A percentile compares a stretch with the other conserved stretches of the same genome.
phyloP scores from a whole-genome alignment of 2,329 filamentous ascomycete species.

The Aureobasidium sp. region DNA sequence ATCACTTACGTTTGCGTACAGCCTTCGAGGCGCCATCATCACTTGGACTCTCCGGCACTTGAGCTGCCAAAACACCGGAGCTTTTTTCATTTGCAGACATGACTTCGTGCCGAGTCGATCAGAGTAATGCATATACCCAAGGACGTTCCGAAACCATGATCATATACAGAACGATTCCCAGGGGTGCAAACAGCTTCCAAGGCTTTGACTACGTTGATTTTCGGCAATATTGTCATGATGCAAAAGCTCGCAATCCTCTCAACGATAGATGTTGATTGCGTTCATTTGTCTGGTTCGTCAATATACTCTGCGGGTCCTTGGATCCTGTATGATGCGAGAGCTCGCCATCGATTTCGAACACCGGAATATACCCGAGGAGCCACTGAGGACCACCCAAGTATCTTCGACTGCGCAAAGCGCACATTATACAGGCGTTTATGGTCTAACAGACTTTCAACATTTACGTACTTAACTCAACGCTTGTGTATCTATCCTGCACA shows the following conservation, averaged over 20 bases:
- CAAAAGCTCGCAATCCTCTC: slow-evolving; percentile 1
- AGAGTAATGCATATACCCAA: not conserved
- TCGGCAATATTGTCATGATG: not conserved
- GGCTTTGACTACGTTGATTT: not conserved
- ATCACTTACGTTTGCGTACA: not conserved
- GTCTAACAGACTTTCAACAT: too few species aligned
- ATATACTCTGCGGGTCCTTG: not conserved
- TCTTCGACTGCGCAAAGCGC: too few species aligned
- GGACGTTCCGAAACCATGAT: not conserved
- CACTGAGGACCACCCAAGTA: too few species aligned
- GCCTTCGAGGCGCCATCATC: not conserved
- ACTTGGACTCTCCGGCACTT: not conserved
- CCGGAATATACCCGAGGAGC: not conserved
- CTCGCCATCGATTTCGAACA: not conserved
- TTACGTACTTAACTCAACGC: too few species aligned
- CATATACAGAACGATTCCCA: not conserved
- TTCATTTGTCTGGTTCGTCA: not conserved
- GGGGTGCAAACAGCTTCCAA: not conserved
- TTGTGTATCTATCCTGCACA: too few species aligned
- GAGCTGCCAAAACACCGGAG: not conserved
- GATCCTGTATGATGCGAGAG: slow-evolving; percentile 1
- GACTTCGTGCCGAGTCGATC: too few species aligned
- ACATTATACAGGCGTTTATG: too few species aligned
- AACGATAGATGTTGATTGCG: not conserved
- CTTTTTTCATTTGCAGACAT: not conserved